phyloP scores from a whole-genome alignment of 495 filamentous ascomycete genomes.

The Beverwykella pulmonaria region DNA sequence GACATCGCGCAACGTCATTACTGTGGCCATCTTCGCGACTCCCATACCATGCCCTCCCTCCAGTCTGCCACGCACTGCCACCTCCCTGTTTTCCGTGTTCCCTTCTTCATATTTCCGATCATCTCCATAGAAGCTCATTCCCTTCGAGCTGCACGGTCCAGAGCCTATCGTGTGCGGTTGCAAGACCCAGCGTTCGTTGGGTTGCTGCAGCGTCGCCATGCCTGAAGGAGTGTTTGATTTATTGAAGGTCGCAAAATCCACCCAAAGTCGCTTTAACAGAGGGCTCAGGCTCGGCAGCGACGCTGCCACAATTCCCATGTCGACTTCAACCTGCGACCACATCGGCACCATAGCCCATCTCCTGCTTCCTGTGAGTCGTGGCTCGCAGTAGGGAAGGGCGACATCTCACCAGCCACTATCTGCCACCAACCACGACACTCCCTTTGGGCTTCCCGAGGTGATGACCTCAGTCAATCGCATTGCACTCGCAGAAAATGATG shows the following conservation, averaged over 20 bases:
- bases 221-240: neutral
- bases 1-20: too few relatives aligned
- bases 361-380: slow-evolving; percentile 3
- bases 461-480: slow-evolving; percentile 9
- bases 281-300: slow-evolving; percentile 17
- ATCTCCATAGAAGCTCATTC: neutral
- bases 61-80: neutral
- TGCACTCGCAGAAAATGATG: slow-evolving; percentile 18
- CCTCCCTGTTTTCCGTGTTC: neutral
- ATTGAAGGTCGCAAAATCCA: neutral
- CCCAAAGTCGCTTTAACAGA: slow-evolving; percentile 8
- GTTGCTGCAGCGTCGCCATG: neutral
- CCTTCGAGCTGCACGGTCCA: neutral
- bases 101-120: neutral
- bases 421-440: slow-evolving; percentile 3
- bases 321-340: slow-evolving; percentile 22
- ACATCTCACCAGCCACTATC: slow-evolving; percentile 14
- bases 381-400: neutral
- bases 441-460: slow-evolving; percentile 2
- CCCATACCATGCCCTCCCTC: neutral
- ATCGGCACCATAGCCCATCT: slow-evolving; percentile 15
- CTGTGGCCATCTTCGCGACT: too few relatives aligned
- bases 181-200: neutral
- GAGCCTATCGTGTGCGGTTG: neutral
- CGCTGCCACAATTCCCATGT: slow-evolving; percentile 17